Evolutionary conservation across 495 filamentous ascomycete genomes (phyloP), one percentile per base, ranked within the genome.

Genomic region (Cenococcum geophilum): DNA sequence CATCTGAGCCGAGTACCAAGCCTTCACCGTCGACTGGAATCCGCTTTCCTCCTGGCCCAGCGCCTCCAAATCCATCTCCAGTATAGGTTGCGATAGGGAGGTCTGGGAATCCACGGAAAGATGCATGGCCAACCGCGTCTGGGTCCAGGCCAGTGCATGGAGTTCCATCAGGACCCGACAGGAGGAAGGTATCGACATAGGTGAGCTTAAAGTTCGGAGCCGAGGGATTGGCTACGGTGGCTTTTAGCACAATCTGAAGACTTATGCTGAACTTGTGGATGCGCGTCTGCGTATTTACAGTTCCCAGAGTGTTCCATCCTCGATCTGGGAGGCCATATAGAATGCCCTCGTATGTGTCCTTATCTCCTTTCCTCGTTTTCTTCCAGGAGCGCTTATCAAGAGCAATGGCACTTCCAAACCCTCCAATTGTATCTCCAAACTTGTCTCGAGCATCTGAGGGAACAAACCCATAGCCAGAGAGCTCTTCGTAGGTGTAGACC

Each of bases 241-340:
- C 82, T 5, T 76, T 70, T 2, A 5, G 4, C 0, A 80, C 79
- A 0, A 76, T 80, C 59, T 88, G 79, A 21, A 68, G 37, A 21
- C 78, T 77, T 54, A 91, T 74, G 55, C 76, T 70, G 66, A 89
- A 85, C 59, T 86, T 85, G 70, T 93, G 89, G 42, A 93, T 79
- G 49, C 89, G 84, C 0, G 80, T 78, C 60, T 89, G 83, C 72
- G 79, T 89, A 72, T 89, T 90, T 16, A 85, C 71, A 0, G 89
- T 91, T 12, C 89, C 89, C 64, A 90, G 75, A 12, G 87, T 91
- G 60, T 86, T 84, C 83, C 88, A 92, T 55, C 89, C 89, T 37
- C 88, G 78, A 69, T 91, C 89, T 1, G 89, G 89, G 4, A 89
- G 71, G 10, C 78, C 74, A 69, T 80, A 92, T 35, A 89, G 66